Evolutionary conservation across 257 asterid species (phyloP).

Genomic region (Cruciata laevipes): DNA sequence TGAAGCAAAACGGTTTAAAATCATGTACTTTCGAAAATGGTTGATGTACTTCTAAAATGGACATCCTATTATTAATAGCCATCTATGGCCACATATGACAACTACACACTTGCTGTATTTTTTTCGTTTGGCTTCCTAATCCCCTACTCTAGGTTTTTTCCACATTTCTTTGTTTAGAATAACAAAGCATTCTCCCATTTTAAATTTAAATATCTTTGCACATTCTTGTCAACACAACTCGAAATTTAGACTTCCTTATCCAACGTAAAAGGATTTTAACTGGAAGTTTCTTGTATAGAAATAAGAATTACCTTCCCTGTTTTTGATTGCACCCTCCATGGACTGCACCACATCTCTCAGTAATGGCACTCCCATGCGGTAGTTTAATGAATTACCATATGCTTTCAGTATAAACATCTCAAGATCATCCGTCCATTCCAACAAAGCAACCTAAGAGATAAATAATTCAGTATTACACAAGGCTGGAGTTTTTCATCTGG

Average conservation of each 20-base stretch:
- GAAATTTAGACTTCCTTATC: background rate
- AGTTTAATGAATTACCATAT: conserved; percentile 83
- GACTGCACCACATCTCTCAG: conserved; percentile 84
- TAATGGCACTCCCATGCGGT: conserved; percentile 91
- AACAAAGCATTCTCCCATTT: too few relatives aligned
- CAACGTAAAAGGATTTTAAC: background rate
- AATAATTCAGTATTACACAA: background rate
- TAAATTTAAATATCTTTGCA: background rate
- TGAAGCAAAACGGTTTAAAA: too few relatives aligned
- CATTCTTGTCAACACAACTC: background rate
- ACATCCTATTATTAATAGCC: too few relatives aligned
- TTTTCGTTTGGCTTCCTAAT: background rate
- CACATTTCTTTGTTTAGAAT: too few relatives aligned
- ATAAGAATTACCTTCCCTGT: conserved; percentile 52
- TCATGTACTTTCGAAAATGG: too few relatives aligned
- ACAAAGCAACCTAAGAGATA: conserved; percentile 48
- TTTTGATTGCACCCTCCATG: conserved; percentile 84
- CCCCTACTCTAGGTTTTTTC: background rate
- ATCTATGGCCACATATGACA: too few relatives aligned
- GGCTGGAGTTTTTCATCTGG: background rate
- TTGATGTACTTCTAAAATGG: too few relatives aligned
- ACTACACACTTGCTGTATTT: too few relatives aligned
- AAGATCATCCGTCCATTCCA: conserved; percentile 96
- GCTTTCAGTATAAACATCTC: conserved; percentile 84
- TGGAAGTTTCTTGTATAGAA: conserved; percentile 1